Percentiles rank a stretch among this genome's conserved stretches.
Evolutionary conservation across 441 rosid species (phyloP).

Genomic region (Biscutella laevigata): DNA sequence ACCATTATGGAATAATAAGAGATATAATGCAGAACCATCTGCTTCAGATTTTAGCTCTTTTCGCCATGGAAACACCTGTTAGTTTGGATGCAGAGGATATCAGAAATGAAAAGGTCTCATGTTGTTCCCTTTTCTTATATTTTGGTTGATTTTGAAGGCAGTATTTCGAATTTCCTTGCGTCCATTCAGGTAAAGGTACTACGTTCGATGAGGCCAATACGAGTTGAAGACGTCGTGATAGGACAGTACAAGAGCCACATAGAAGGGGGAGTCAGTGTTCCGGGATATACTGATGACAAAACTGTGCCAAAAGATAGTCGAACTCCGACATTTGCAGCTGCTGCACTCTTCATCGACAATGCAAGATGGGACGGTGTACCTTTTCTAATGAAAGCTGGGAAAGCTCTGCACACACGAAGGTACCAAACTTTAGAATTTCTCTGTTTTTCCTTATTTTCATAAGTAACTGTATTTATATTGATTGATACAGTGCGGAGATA

Average conservation of each 20-base stretch:
- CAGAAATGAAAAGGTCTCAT: conserved; percentile 77
- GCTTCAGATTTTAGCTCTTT: conserved; percentile 90
- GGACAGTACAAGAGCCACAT: conserved; percentile 88
- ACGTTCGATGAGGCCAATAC: conserved; percentile 78
- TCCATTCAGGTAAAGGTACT: conserved; percentile 69
- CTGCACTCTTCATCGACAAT: conserved; percentile 84
- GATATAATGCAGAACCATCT: conserved; percentile 98
- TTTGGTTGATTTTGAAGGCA: background rate
- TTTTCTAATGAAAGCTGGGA: conserved; percentile 91
- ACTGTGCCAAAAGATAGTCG: conserved; percentile 73
- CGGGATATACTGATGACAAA: conserved; percentile 73
- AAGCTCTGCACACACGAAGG: conserved; percentile 77
- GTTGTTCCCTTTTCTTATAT: background rate
- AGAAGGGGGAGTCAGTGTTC: conserved; percentile 64
- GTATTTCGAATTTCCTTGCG: background rate
- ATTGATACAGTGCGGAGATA: conserved; percentile 45
- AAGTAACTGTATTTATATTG: background rate
- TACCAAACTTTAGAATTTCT: conserved; percentile 2
- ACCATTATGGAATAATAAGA: conserved; percentile 85
- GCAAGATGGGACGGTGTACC: conserved; percentile 99
- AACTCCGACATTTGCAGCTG: conserved; percentile 94
- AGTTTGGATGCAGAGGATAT: conserved; percentile 95
- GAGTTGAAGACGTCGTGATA: conserved; percentile 61
- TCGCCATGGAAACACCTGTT: conserved; percentile 97
- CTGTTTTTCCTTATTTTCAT: background rate